Evolutionary conservation across 805 yeast genomes (phyloP), one percentile per base, ranked within the genome.

Genomic region (Maudiozyma turicensis): DNA sequence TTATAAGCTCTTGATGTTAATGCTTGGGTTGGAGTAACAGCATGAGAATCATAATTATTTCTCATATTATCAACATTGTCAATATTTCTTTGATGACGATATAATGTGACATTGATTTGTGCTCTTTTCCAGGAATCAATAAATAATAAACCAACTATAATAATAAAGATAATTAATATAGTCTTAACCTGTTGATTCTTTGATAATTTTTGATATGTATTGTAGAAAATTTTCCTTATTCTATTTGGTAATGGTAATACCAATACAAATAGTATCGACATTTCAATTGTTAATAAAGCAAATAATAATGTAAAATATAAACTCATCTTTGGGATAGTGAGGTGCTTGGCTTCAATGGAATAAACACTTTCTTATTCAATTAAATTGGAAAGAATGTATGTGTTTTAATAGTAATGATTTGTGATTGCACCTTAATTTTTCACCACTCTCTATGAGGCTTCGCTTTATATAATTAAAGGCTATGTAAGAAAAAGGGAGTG

Each of bases 1-100:
- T 81, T 72, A 56, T 79, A 81, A 50, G 82, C 80, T 52, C 80
- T 76, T 44, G 77, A 68, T 5, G 84, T 85, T 54, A 78, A 64
- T 52, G 72, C 75, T 26, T 81, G 84, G 38, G 70, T 64, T 40
- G 74, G 69, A 43, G 74, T 66, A 2, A 57, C 49, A 30, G 65
- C 60, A 28, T 43, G 30, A 8, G 46, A 41, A 8, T 29, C 48
- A 41, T 28, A 38, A 9, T 26, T 33, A 8, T 38, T 20, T 33
- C 35, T 13, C 7, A 6, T 31, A 6, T 8, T 30, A 8, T 28
- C 9, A 5, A 34, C 40, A 14, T 40, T 26, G 3, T 11, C 20
- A 13, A 20, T 40, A 14, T 54, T 50, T 3, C 54, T 56, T 39
- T 53, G 52, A 42, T 56, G 53, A 50, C 56, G 62, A 45, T 50